Evolutionary conservation across 192 early-diverging fungal species (phyloP).

Genomic region (Podila minutissima): DNA sequence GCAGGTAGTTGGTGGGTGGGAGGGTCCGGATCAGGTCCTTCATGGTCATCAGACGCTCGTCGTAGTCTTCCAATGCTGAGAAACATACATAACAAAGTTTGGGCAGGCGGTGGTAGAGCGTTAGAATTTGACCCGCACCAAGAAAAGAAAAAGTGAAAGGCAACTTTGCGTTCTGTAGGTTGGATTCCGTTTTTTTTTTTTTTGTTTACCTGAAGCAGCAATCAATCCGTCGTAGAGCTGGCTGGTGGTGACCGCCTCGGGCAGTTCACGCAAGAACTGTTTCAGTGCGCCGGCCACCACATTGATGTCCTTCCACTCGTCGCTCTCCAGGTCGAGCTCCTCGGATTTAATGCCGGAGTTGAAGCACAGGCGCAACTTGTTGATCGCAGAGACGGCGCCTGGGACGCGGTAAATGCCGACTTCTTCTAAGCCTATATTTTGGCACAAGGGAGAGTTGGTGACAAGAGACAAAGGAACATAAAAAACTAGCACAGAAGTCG

Average conservation of each 20-base stretch:
- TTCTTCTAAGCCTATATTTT: constrained; percentile 65
- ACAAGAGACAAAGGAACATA: neutral
- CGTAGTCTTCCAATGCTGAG: constrained; percentile 68
- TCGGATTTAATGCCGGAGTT: constrained; percentile 59
- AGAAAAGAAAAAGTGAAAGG: neutral
- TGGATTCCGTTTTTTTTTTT: neutral
- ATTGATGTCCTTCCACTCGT: constrained; percentile 80
- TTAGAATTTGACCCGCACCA: neutral
- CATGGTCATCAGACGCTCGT: constrained; percentile 77
- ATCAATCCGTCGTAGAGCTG: constrained; percentile 86
- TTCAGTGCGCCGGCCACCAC: constrained; percentile 91
- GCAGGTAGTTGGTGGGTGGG: constrained; percentile 67
- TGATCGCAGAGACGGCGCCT: constrained; percentile 70
- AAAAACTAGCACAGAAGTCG: neutral
- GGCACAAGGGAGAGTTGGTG: neutral
- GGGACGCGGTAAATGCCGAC: constrained; percentile 82
- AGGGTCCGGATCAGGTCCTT: constrained; percentile 73
- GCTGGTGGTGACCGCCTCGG: constrained; percentile 92
- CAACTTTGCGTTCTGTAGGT: neutral
- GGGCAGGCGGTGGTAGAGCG: neutral
- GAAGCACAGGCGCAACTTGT: constrained; percentile 65
- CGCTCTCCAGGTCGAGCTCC: constrained; percentile 64
- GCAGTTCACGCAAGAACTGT: constrained; percentile 93
- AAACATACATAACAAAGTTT: neutral
- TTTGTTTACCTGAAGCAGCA: constrained; percentile 65